Conservation (phyloP, 2,329 filamentous ascomycete genomes). For the Pseudogymnoascus sp. region DNA sequence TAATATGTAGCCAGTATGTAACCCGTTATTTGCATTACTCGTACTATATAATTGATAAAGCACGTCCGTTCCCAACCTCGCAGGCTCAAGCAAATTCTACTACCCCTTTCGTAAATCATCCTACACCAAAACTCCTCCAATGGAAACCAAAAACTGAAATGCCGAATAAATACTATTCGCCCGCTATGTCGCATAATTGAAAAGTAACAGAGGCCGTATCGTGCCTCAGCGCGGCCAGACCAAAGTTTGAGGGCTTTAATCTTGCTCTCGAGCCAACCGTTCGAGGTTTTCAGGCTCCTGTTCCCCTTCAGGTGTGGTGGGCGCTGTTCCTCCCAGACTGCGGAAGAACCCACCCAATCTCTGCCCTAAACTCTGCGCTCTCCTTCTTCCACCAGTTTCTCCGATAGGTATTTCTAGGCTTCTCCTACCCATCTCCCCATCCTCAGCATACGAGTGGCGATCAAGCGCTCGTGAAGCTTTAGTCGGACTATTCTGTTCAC, state of each 20-base stretch:
- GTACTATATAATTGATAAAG: background rate
- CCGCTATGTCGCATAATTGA: background rate
- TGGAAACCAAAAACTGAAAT: background rate
- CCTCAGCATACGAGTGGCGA: background rate
- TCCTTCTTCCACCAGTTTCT: background rate
- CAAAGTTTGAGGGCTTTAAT: background rate
- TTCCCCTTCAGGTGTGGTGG: background rate
- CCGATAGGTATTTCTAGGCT: background rate
- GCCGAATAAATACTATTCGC: background rate
- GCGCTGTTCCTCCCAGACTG: background rate
- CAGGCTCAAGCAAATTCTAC: background rate
- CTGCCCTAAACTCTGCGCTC: background rate
- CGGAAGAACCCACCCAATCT: background rate
- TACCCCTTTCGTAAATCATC: conserved; percentile 1
- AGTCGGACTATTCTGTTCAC: background rate
- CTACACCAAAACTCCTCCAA: background rate
- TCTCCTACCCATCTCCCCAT: background rate
- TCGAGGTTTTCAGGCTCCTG: background rate
- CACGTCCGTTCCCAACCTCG: background rate
- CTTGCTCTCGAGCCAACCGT: background rate
- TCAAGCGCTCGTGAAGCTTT: background rate
- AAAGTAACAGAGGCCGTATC: background rate
- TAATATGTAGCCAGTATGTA: background rate
- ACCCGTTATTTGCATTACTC: background rate
- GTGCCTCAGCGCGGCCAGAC: background rate